Conservation (phyloP, 208 protist genomes). For the Trypanosomatidae sp. region DNA sequence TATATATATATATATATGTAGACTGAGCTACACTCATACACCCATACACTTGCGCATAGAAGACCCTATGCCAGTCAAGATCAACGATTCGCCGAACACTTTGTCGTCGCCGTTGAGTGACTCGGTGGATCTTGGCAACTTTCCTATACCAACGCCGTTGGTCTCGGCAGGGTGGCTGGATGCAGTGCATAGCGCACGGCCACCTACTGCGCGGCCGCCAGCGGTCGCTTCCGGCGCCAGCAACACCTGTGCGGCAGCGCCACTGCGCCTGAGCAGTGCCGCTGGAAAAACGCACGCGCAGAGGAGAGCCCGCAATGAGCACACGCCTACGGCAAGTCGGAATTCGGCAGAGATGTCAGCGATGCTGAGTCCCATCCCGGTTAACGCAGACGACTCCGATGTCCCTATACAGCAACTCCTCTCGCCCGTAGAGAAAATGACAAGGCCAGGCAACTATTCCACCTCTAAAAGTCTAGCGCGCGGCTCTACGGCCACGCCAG, state of each 20-base stretch:
- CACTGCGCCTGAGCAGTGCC: background rate
- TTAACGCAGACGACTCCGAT: constrained; percentile 31
- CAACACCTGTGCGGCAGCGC: background rate
- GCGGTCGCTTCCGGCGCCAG: background rate
- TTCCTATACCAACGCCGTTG: constrained; percentile 4
- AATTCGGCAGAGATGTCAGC: constrained; percentile 21
- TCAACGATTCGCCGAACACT: background rate
- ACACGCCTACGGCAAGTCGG: constrained; percentile 18
- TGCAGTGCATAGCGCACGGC: constrained; percentile 4
- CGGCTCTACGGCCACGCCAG: background rate
- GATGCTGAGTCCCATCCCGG: constrained; percentile 39
- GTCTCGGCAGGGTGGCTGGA: constrained; percentile 17
- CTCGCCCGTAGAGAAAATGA: background rate
- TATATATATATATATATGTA: background rate
- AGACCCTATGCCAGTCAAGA: constrained; percentile 5
- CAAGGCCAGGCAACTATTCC: background rate
- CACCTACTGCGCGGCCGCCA: background rate
- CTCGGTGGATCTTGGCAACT: constrained; percentile 24
- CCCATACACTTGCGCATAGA: background rate
- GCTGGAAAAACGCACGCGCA: background rate
- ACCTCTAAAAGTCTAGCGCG: background rate
- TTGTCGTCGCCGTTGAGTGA: constrained; percentile 22
- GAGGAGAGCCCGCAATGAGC: background rate
- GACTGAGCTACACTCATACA: background rate
- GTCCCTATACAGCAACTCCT: constrained; percentile 15